Base-by-base conservation (phyloP, 805 yeast genomes). In the Starmerella floricola region DNA sequence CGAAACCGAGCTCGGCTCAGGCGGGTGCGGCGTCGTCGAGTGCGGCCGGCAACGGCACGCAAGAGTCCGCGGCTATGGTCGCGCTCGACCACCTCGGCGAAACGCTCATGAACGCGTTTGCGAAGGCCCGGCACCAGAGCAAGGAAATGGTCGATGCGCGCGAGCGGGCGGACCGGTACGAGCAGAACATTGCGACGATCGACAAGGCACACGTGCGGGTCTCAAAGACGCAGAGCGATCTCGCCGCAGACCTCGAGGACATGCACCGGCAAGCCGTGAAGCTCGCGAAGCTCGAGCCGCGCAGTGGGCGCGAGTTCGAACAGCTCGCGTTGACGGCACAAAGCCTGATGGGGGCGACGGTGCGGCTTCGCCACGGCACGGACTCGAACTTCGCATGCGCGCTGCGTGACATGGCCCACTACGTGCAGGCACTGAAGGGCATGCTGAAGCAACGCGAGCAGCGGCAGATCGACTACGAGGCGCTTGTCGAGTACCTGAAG, bases 71-170 rank as follows among this genome's bases (percentile, higher is more conserved):
- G 19, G 42, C 37, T 12, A n/a, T 35, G n/a, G 34, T 13, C 13
- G 56, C 45, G 15, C 42, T 51, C 20, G 98, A 91, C 38, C 76
- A 83, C 12, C 70, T 88, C n/a, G 78, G 94, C 0, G 98, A 88
- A 56, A 79, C 82, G 2, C 76, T 91, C 33, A 81, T 88, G 79
- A 88, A 88, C 57, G 94, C 94, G n/a, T 84, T 88, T 56, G 79
- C 88, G 42, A 78, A 83, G 37, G 78, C 79, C 4, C 66, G 71
- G 36, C 62, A 67, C 38, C 83, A 78, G 53, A 60, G 65, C 20
- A 75, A 79, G 34, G 95, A 84, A 55, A 84, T 88, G 52, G 68
- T 78, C 38, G 91, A 80, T 51, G 85, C 88, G 32, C 76, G 75
- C 50, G 94, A 85, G 53, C 75, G 81, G 49, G 73, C 87, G 17